A percentile compares a stretch with the other conserved stretches of the same genome.
These are phyloP conservation scores for Yamadazyma songkhlaensis DNA, from an alignment of 1,139 yeast genomes.

Conservation along the genomic window DNA sequence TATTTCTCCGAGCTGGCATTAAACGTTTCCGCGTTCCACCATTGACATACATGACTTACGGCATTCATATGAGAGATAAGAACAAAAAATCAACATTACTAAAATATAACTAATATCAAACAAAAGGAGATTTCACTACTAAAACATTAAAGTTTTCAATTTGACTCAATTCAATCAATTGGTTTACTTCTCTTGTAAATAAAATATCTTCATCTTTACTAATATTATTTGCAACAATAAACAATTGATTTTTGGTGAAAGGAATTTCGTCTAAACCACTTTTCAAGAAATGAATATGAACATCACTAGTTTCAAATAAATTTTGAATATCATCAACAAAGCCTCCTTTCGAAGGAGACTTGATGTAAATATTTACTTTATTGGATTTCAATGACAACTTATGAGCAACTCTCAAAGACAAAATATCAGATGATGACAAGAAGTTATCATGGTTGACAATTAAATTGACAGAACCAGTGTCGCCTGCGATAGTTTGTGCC, in stretches of 20 bases:
- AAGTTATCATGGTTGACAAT: constrained; percentile 30
- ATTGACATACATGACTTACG: too few species aligned
- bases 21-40: too few species aligned
- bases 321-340: constrained; percentile 22
- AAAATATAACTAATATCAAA: not conserved
- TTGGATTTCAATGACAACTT: constrained; percentile 17
- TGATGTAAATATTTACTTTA: constrained; percentile 22
- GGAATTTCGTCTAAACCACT: constrained; percentile 17
- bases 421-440: constrained; percentile 33
- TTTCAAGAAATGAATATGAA: constrained; percentile 11
- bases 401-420: constrained; percentile 26
- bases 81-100: too few species aligned
- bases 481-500: constrained; percentile 7
- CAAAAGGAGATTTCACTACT: constrained; percentile 13
- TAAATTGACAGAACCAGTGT: constrained; percentile 17
- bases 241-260: constrained; percentile 12
- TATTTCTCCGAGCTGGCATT: too few species aligned
- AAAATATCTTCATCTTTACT: constrained; percentile 11
- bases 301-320: constrained; percentile 15
- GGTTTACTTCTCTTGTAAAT: constrained; percentile 12
- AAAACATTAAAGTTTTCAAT: constrained; percentile 11
- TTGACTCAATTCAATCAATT: constrained; percentile 10
- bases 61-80: too few species aligned
- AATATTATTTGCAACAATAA: constrained; percentile 24
- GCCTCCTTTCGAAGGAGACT: constrained; percentile 15